Evolutionary conservation across 176 grass and related monocot species (phyloP), one percentile per base, ranked within the genome.

Genomic region (Phoenix roebelenii): DNA sequence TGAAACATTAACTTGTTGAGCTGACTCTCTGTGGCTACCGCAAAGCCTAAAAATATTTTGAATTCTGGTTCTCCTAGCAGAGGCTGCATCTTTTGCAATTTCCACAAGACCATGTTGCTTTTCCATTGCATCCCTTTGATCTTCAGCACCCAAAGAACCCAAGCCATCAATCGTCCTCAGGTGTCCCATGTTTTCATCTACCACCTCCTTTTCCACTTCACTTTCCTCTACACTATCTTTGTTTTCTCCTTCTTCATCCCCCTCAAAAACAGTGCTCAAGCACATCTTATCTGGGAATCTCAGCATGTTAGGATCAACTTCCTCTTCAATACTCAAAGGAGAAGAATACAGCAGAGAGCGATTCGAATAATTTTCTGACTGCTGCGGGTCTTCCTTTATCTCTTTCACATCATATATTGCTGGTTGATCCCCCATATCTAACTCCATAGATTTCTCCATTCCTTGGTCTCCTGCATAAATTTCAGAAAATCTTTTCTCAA

Each of bases 21-120:
- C 39, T 16, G 85, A 3, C 53, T 90, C 86, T 35, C 92, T 77
- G 58, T 96, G 58, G 51, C 90, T 88, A 17, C 92, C 86, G 4
- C 92, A 96, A 6, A 96, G 75, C 59, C 83, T 85, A 52, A 90
- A 90, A 54, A 96, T 96, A 70, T 85, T 96, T 35, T 90, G 74
- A 54, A 96, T 87, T 51, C 83, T 52, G 26, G 79, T 74, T 24
- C 77, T 78, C 65, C 92, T 77, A 24, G 80, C 72, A 4, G 32
- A 57, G 5, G 25, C 70, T 29, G 73, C 58, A 29, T 93, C 77
- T 9, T 72, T 77, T 3, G 63, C 14, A 50, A 20, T 66, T 18
- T 85, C 79, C 39, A 75, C 28, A 23, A 73, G 35, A 0, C 22
- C 23, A 14, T 55, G 22, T 23, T 62, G 12, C 7, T 35, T 50